These are phyloP conservation scores for Dalbergia cultrata DNA, from an alignment of 306 rosid genomes.

Conservation along the genomic window DNA sequence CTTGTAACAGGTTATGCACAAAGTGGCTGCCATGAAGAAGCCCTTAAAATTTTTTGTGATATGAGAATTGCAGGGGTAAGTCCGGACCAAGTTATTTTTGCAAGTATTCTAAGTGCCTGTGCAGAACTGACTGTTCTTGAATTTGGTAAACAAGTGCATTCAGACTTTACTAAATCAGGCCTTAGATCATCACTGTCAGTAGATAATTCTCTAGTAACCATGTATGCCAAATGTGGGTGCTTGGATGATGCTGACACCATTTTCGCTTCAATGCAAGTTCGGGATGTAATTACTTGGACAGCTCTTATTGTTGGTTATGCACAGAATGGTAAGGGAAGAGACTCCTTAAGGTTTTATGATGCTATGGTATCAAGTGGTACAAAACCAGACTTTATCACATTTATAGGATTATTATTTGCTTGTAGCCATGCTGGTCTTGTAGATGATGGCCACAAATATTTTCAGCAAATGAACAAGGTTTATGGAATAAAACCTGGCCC, in stretches of 20 bases:
- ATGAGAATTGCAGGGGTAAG: slow-evolving; percentile 73
- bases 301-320: slow-evolving; percentile 94
- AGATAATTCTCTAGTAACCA: slow-evolving; percentile 80
- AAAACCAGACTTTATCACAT: slow-evolving; percentile 84
- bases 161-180: slow-evolving; percentile 70
- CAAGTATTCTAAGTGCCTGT: slow-evolving; percentile 83
- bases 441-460: slow-evolving; percentile 64
- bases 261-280: slow-evolving; percentile 68
- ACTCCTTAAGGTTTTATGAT: slow-evolving; percentile 74
- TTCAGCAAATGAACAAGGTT: slow-evolving; percentile 70
- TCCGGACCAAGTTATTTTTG: slow-evolving; percentile 74
- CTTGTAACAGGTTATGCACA: slow-evolving; percentile 83
- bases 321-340: slow-evolving; percentile 85
- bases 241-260: slow-evolving; percentile 74
- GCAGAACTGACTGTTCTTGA: slow-evolving; percentile 80
- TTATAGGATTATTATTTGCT: slow-evolving; percentile 89
- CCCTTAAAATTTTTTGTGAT: slow-evolving; percentile 66
- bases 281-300: slow-evolving; percentile 86
- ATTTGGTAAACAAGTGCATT: slow-evolving; percentile 86
- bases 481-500: slow-evolving; percentile 84
- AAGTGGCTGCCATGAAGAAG: slow-evolving; percentile 72
- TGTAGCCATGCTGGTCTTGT: slow-evolving; percentile 94
- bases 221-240: slow-evolving; percentile 96
- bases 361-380: slow-evolving; percentile 76
- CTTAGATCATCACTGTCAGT: slow-evolving; percentile 65